Percentiles rank a stretch among this genome's conserved stretches.
Evolutionary conservation across 2,329 filamentous ascomycete genomes (phyloP).

Genomic region (Pleomassaria siparia): DNA sequence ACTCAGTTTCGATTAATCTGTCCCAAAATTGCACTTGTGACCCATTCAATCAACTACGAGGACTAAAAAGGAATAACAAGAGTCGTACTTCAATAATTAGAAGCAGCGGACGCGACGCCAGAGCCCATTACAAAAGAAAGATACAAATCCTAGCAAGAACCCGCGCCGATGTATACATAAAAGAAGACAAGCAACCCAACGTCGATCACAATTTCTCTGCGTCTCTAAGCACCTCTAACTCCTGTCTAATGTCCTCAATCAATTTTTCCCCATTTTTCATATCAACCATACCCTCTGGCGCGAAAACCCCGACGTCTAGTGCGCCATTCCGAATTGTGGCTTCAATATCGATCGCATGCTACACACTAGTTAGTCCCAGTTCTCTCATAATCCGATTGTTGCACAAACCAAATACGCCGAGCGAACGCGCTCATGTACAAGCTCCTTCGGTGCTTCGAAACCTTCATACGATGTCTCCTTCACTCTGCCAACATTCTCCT

Average conservation of each 20-base stretch:
- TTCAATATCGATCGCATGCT: slow-evolving; percentile 60
- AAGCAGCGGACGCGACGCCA: too few relatives aligned
- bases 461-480: slow-evolving; percentile 1
- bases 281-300: slow-evolving; percentile 46
- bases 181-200: neutral
- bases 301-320: slow-evolving; percentile 58
- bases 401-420: slow-evolving; percentile 45
- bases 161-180: neutral
- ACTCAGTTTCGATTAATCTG: too few relatives aligned
- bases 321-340: slow-evolving; percentile 51
- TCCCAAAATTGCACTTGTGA: too few relatives aligned
- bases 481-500: slow-evolving; percentile 20
- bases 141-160: neutral
- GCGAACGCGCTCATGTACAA: slow-evolving; percentile 26
- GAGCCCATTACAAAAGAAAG: too few relatives aligned
- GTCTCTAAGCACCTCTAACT: slow-evolving; percentile 12
- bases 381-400: neutral
- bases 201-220: too few relatives aligned
- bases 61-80: too few relatives aligned
- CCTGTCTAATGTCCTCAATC: slow-evolving; percentile 33
- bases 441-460: slow-evolving; percentile 19
- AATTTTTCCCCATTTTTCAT: slow-evolving; percentile 40
- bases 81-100: too few relatives aligned
- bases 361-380: slow-evolving; percentile 5
- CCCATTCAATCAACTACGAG: too few relatives aligned